Evolutionary conservation across 306 rosid species (phyloP), one percentile per base, ranked within the genome.

Genomic region (Prunus salicina): DNA sequence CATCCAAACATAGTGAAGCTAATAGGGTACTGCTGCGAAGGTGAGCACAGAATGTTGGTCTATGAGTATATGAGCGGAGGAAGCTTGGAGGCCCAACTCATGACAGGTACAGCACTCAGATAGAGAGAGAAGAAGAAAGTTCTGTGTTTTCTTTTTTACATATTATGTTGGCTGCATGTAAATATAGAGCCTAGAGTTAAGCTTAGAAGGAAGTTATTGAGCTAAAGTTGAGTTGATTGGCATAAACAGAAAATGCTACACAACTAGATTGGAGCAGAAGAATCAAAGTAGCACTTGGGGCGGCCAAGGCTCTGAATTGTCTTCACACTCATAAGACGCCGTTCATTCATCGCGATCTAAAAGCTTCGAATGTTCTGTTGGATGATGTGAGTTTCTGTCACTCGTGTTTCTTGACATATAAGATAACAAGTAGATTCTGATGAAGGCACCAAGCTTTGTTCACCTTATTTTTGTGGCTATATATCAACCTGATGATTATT

Each of bases 1-100:
- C 89, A 88, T 76, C 89, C 89, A 8, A 87, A 90, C 74, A 82
- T 86, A 53, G 95, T 88, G 81, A 81, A 71, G 71, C 88, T 90
- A 45, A 77, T 86, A 43, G 92, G 92, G 38, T 88, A 63, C 49
- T 90, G 90, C 80, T 50, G 76, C 1, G 89, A 90, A 62, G 85
- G 78, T 15, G 76, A 81, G 28, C 87, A 88, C 19, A 79, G 88
- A 70, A 87, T 86, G 64, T 79, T 88, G 72, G 92, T 88, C 9
- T 87, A 82, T 55, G 90, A 88, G 81, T 84, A 82, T 78, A 82
- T 90, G 88, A 73, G 30, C n/a, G 76, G 78, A 79, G 89, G 95
- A 79, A 86, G 85, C 85, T 74, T 88, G 68, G 92, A 84, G 82
- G 76, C 73, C 30, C 86, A 81, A 61, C 89, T 86, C 58, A 63